Evolutionary conservation across 768 basidiomycete species (phyloP).

Genomic region (Hypholoma sublateritium): DNA sequence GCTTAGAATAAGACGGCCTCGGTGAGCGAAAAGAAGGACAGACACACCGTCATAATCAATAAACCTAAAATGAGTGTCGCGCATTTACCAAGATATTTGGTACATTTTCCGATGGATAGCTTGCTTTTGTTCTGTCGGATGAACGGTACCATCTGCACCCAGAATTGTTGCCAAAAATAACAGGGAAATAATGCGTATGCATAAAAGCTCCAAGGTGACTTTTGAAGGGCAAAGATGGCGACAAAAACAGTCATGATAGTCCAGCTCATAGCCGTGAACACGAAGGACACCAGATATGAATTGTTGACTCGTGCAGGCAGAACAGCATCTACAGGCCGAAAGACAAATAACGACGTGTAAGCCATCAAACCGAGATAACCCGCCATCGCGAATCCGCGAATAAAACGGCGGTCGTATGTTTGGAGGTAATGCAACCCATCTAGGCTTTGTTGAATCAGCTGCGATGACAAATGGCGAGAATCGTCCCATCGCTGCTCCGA

Average conservation of each 20-base stretch:
- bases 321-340: slow-evolving; percentile 37
- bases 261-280: slow-evolving; percentile 20
- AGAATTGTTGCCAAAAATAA: slow-evolving; percentile 72
- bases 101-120: too few relatives aligned
- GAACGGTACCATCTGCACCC: slow-evolving; percentile 24
- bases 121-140: neutral
- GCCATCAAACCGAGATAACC: slow-evolving; percentile 82
- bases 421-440: slow-evolving; percentile 76
- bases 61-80: slow-evolving; percentile 43
- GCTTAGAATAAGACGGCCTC: neutral
- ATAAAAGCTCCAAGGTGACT: slow-evolving; percentile 70
- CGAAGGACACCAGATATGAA: neutral
- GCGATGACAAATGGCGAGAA: slow-evolving; percentile 46
- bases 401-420: slow-evolving; percentile 78
- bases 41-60: slow-evolving; percentile 72
- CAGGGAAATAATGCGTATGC: slow-evolving; percentile 72
- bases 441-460: slow-evolving; percentile 54
- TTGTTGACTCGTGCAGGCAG: neutral
- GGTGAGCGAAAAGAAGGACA: slow-evolving; percentile 22
- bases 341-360: slow-evolving; percentile 58
- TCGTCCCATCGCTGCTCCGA: slow-evolving; percentile 38
- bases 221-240: slow-evolving; percentile 57
- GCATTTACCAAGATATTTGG: slow-evolving; percentile 11
- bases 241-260: slow-evolving; percentile 38
- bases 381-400: slow-evolving; percentile 63